A percentile compares a stretch with the other conserved stretches of the same genome.
These are phyloP conservation scores for Isabelozyma pseudorhagii DNA, from an alignment of 805 yeast genomes.

Conservation along the genomic window DNA sequence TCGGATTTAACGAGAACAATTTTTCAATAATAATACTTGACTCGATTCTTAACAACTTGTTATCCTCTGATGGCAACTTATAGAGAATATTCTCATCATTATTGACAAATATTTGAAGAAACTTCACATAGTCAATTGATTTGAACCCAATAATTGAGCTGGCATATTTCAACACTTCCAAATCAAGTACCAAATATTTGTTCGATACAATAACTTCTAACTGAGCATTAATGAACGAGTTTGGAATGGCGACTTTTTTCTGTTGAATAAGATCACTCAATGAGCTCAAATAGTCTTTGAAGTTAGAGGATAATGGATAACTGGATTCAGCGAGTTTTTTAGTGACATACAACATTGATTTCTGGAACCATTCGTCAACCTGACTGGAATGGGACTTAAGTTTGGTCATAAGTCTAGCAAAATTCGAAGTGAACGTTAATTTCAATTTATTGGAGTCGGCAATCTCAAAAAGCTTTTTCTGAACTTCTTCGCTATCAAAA, in stretches of 20 bases:
- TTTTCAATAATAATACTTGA: slow-evolving; percentile 46
- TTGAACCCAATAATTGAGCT: slow-evolving; percentile 33
- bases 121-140: slow-evolving; percentile 43
- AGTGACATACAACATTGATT: slow-evolving; percentile 58
- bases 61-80: slow-evolving; percentile 15
- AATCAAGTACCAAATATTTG: slow-evolving; percentile 43
- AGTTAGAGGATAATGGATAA: slow-evolving; percentile 16
- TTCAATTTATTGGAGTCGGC: slow-evolving; percentile 14
- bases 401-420: slow-evolving; percentile 26
- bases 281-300: slow-evolving; percentile 26
- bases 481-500: neutral
- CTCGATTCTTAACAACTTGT: slow-evolving; percentile 31
- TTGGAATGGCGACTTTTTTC: slow-evolving; percentile 31
- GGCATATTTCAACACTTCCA: slow-evolving; percentile 44
- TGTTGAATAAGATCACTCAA: slow-evolving; percentile 12
- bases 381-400: slow-evolving; percentile 12
- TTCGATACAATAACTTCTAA: slow-evolving; percentile 55
- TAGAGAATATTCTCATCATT: slow-evolving; percentile 41
- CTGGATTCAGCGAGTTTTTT: slow-evolving; percentile 56
- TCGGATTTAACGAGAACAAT: slow-evolving; percentile 47
- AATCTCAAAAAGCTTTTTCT: slow-evolving; percentile 7
- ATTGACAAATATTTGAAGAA: slow-evolving; percentile 62
- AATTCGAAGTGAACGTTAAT: slow-evolving; percentile 21
- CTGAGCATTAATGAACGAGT: slow-evolving; percentile 55
- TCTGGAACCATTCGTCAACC: slow-evolving; percentile 50